Conservation (phyloP, 192 early-diverging fungal species). For the Gaertneriomyces sp. region DNA sequence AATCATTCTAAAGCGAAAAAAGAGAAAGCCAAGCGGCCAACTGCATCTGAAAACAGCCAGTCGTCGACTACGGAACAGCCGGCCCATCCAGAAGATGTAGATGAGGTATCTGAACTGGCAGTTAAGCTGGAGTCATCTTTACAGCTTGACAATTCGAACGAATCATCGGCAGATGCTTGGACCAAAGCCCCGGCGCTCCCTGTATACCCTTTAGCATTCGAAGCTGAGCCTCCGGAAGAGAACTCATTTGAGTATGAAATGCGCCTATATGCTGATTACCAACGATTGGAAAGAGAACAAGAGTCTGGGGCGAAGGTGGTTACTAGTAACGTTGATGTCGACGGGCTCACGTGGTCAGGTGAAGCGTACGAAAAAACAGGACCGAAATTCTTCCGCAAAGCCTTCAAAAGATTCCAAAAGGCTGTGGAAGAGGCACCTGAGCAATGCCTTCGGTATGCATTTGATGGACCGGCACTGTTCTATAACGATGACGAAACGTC, state of each 20-base stretch:
- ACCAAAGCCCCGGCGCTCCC: constrained; percentile 29
- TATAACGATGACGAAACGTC: constrained; percentile 45
- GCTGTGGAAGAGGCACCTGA: constrained; percentile 69
- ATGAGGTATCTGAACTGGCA: too few species aligned
- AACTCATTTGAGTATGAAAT: constrained; percentile 35
- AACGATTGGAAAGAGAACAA: constrained; percentile 32
- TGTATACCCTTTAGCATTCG: constrained; percentile 37
- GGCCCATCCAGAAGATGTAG: too few species aligned
- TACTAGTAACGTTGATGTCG: constrained; percentile 26
- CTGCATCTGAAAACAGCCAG: too few species aligned
- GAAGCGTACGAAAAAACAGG: constrained; percentile 79
- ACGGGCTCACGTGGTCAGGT: constrained; percentile 61
- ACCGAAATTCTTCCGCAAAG: constrained; percentile 71
- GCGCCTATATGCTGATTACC: constrained; percentile 35
- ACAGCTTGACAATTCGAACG: too few species aligned
- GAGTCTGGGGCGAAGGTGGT: constrained; percentile 34
- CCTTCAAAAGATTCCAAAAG: constrained; percentile 77
- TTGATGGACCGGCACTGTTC: constrained; percentile 65
- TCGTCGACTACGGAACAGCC: too few species aligned
- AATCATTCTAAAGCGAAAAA: too few species aligned
- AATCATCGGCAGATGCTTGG: neutral
- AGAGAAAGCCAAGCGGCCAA: too few species aligned
- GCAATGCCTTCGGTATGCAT: constrained; percentile 81
- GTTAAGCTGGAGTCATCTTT: too few species aligned
- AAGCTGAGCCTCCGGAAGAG: constrained; percentile 4